These are phyloP conservation scores for Drechslera avenae DNA, from an alignment of 2,329 filamentous ascomycete genomes.

Conservation along the genomic window DNA sequence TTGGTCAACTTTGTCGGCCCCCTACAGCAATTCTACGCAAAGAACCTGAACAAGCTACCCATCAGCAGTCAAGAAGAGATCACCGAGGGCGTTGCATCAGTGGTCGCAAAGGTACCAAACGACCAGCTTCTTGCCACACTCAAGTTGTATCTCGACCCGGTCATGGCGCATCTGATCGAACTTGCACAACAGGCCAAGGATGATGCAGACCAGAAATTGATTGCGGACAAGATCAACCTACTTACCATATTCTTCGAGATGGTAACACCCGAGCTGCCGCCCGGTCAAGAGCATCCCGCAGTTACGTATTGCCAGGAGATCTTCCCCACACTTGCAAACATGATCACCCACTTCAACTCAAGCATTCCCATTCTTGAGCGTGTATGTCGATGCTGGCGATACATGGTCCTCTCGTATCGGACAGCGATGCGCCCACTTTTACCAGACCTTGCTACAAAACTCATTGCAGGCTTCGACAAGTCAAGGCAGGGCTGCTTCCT, in stretches of 20 bases:
- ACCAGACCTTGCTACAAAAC: slow-evolving; percentile 82
- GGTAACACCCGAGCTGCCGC: slow-evolving; percentile 74
- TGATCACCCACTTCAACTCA: slow-evolving; percentile 83
- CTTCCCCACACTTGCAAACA: slow-evolving; percentile 82
- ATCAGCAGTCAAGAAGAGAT: slow-evolving; percentile 90
- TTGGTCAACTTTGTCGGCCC: slow-evolving; percentile 83
- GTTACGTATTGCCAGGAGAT: slow-evolving; percentile 97
- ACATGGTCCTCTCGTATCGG: slow-evolving; percentile 95
- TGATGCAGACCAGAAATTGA: slow-evolving; percentile 79
- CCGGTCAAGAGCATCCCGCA: slow-evolving; percentile 76
- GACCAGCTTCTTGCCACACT: slow-evolving; percentile 81
- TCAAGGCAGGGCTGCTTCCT: slow-evolving; percentile 95
- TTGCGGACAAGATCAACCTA: slow-evolving; percentile 93
- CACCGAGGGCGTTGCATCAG: slow-evolving; percentile 91
- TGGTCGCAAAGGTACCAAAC: slow-evolving; percentile 83
- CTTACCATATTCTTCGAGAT: slow-evolving; percentile 87
- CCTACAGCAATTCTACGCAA: slow-evolving; percentile 90
- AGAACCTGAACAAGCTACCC: slow-evolving; percentile 84
- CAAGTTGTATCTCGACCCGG: slow-evolving; percentile 90
- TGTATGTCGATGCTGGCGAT: slow-evolving; percentile 92
- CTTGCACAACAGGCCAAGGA: slow-evolving; percentile 85
- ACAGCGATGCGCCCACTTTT: slow-evolving; percentile 86
- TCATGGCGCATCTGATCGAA: slow-evolving; percentile 81
- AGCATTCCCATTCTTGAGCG: slow-evolving; percentile 91
- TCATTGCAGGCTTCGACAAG: slow-evolving; percentile 80